phyloP scores from a whole-genome alignment of 148 eudicot genomes.

The Beta vulgaris region DNA sequence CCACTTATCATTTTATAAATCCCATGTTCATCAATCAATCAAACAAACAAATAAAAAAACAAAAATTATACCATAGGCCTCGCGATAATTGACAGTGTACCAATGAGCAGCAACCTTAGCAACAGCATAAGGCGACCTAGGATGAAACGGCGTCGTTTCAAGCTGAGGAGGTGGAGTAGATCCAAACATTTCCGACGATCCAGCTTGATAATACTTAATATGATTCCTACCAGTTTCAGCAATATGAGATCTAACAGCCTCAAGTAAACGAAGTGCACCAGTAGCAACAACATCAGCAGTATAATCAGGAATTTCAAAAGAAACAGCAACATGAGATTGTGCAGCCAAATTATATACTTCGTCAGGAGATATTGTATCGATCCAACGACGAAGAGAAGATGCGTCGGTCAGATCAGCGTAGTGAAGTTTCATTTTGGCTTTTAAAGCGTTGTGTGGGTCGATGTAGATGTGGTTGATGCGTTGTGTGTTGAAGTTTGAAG shows the following conservation, averaged over 20 bases:
- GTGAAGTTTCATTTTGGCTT: constrained; percentile 91
- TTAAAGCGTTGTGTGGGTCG: constrained; percentile 81
- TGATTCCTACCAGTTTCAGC: constrained; percentile 55
- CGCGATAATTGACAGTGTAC: constrained; percentile 95
- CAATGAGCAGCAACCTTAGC: constrained; percentile 90
- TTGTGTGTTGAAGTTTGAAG: constrained; percentile 94
- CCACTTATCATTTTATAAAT: not conserved
- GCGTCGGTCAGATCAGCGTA: constrained; percentile 95
- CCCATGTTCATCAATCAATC: not conserved
- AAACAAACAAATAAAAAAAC: not conserved
- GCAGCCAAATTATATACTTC: constrained; percentile 96
- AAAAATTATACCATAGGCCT: constrained; percentile 66
- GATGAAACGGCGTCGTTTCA: constrained; percentile 81
- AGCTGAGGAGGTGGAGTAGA: constrained; percentile 83
- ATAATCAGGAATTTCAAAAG: constrained; percentile 94
- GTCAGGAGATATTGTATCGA: constrained; percentile 69
- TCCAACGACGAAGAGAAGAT: constrained; percentile 81
- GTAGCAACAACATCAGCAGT: constrained; percentile 97
- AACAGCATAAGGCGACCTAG: constrained; percentile 87
- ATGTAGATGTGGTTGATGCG: constrained; percentile 95
- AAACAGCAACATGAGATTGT: constrained; percentile 92
- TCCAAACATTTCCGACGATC: constrained; percentile 97
- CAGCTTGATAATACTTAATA: constrained; percentile 83
- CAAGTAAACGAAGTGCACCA: constrained; percentile 71
- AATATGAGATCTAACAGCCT: constrained; percentile 84